Conservation (phyloP, 1,284 basidiomycete species). For the Earliella scabrosa region DNA sequence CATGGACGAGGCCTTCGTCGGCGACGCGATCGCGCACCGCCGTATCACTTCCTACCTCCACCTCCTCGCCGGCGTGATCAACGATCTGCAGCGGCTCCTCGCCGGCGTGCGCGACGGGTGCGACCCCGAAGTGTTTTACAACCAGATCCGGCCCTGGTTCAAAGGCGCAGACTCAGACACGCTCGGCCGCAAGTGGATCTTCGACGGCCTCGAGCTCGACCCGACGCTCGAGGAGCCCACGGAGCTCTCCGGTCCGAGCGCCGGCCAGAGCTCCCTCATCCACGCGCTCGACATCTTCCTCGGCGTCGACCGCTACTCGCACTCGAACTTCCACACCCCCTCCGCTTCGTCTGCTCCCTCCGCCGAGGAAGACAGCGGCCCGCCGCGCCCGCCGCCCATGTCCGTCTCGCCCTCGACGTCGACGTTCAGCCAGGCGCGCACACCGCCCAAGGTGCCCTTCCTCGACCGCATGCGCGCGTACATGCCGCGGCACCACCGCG, state of each 20-base stretch:
- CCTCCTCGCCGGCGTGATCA: slow-evolving; percentile 69
- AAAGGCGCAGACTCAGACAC: slow-evolving; percentile 78
- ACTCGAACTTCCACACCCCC: slow-evolving; percentile 30
- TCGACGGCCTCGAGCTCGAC: slow-evolving; percentile 72
- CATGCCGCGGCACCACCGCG: slow-evolving; percentile 92
- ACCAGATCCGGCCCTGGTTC: slow-evolving; percentile 92
- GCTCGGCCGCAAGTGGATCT: slow-evolving; percentile 71
- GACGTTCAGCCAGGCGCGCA: slow-evolving; percentile 22
- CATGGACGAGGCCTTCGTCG: slow-evolving; percentile 92
- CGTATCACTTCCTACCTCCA: slow-evolving; percentile 79
- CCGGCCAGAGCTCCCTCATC: slow-evolving; percentile 89
- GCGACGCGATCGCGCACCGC: slow-evolving; percentile 75
- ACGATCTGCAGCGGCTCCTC: slow-evolving; percentile 64
- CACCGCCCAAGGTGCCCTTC: slow-evolving; percentile 49
- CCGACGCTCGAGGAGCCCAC: slow-evolving; percentile 53
- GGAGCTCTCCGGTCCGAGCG: slow-evolving; percentile 86
- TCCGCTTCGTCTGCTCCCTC: slow-evolving; percentile 29
- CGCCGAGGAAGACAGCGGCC: slow-evolving; percentile 11
- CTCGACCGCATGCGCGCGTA: slow-evolving; percentile 84
- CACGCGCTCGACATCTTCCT: slow-evolving; percentile 92
- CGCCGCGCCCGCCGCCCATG: background rate
- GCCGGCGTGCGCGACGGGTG: slow-evolving; percentile 74
- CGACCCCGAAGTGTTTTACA: slow-evolving; percentile 83
- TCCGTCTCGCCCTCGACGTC: slow-evolving; percentile 12
- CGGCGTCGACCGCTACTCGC: slow-evolving; percentile 73